These are phyloP conservation scores for Axilococcus clingmanii DNA, from an alignment of 139 green algal species.

Conservation along the genomic window DNA sequence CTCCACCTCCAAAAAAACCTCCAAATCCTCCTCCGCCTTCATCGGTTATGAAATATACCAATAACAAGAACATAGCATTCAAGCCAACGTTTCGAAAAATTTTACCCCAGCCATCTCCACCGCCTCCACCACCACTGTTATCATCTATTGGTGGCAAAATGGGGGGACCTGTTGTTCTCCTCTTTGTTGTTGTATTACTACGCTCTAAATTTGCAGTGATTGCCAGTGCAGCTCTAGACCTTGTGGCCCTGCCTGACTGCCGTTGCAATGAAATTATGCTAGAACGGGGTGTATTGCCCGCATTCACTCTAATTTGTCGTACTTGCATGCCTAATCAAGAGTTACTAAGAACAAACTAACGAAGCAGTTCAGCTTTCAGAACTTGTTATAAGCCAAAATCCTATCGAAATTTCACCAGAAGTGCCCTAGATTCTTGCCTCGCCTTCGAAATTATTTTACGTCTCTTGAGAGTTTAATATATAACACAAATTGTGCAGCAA, in stretches of 20 bases:
- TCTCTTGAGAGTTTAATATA: no score
- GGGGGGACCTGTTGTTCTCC: constrained; percentile 31
- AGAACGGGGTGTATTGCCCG: neutral
- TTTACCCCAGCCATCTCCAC: constrained; percentile 32
- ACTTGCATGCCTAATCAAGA: no score
- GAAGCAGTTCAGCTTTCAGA: no score
- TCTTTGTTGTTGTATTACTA: constrained; percentile 36
- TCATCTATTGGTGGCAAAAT: constrained; percentile 33
- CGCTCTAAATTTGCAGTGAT: constrained; percentile 22
- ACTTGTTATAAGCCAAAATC: no score
- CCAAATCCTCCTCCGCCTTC: constrained; percentile 23
- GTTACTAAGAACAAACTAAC: no score
- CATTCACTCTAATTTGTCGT: no score
- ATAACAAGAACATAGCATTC: constrained; percentile 25
- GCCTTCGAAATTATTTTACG: no score
- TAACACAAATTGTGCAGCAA: no score
- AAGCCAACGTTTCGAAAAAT: constrained; percentile 33
- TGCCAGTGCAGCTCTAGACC: neutral
- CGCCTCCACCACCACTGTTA: constrained; percentile 30
- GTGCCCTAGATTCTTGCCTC: no score
- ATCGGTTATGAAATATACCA: constrained; percentile 34
- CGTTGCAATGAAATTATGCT: neutral
- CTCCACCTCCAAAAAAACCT: constrained; percentile 26
- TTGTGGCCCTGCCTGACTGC: neutral
- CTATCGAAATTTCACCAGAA: no score